phyloP scores from a whole-genome alignment of 441 rosid genomes.

The Syzygium syzygioides region DNA sequence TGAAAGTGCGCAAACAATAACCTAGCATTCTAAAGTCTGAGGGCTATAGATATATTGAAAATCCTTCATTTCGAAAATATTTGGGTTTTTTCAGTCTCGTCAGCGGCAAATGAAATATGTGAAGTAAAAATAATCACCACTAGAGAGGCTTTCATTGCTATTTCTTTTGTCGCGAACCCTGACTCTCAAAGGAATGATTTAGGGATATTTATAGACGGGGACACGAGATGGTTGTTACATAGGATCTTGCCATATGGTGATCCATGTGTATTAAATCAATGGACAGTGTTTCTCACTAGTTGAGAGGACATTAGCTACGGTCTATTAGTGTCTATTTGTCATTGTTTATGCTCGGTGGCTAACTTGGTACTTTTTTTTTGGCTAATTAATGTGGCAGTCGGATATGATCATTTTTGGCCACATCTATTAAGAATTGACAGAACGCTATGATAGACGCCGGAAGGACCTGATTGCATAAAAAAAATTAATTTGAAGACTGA shows the following conservation, averaged over 20 bases:
- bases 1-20: no score
- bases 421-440: background rate
- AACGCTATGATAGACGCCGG: background rate
- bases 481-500: background rate
- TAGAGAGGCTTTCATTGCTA: background rate
- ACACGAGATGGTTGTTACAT: background rate
- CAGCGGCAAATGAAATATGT: background rate
- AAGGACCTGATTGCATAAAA: background rate
- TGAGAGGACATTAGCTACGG: background rate
- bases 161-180: background rate
- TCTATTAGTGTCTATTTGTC: no score
- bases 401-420: no score
- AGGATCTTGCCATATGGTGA: background rate
- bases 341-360: background rate
- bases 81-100: no score
- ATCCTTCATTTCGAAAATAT: no score
- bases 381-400: background rate
- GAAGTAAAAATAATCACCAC: background rate
- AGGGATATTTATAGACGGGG: background rate
- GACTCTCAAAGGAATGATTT: background rate
- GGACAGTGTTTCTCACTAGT: background rate
- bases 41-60: no score
- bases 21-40: no score
- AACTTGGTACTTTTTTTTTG: no score
- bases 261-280: background rate